These are phyloP conservation scores for Paraphoma sp. DNA, from an alignment of 2,329 filamentous ascomycete species.

Conservation along the genomic window DNA sequence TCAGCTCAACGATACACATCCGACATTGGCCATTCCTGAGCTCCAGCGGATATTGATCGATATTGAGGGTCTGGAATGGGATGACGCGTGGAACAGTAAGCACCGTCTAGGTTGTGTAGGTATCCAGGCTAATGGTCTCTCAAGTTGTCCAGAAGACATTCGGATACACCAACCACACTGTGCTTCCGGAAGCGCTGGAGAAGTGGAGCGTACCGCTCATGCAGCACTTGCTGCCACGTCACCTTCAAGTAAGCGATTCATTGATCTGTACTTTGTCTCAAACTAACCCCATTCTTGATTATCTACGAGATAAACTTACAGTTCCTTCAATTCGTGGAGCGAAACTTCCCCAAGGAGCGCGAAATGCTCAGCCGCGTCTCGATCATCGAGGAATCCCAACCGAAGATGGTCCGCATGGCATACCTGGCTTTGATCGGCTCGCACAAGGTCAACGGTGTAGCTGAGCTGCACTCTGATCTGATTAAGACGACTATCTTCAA, in stretches of 20 bases:
- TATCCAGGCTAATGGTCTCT: constrained; percentile 15
- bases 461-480: constrained; percentile 94
- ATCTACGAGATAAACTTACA: constrained; percentile 98
- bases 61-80: constrained; percentile 89
- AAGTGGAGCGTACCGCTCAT: constrained; percentile 96
- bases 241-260: constrained; percentile 67
- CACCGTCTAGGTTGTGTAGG: constrained; percentile 13
- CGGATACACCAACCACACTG: constrained; percentile 98
- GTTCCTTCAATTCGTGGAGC: constrained; percentile 91
- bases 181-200: constrained; percentile 94
- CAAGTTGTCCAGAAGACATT: constrained; percentile 67
- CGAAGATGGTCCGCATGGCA: constrained; percentile 99
- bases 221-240: constrained; percentile 90
- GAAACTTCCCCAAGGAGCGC: constrained; percentile 85
- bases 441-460: constrained; percentile 98
- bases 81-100: constrained; percentile 82
- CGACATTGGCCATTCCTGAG: constrained; percentile 94
- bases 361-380: constrained; percentile 88
- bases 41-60: constrained; percentile 92
- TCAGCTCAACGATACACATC: constrained; percentile 97
- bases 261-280: neutral
- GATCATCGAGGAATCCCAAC: constrained; percentile 95
- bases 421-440: constrained; percentile 94
- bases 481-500: constrained; percentile 99
- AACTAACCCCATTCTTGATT: constrained; percentile 58